Base-by-base conservation (phyloP, 208 protist genomes). In the Phytomonas sp. region DNA sequence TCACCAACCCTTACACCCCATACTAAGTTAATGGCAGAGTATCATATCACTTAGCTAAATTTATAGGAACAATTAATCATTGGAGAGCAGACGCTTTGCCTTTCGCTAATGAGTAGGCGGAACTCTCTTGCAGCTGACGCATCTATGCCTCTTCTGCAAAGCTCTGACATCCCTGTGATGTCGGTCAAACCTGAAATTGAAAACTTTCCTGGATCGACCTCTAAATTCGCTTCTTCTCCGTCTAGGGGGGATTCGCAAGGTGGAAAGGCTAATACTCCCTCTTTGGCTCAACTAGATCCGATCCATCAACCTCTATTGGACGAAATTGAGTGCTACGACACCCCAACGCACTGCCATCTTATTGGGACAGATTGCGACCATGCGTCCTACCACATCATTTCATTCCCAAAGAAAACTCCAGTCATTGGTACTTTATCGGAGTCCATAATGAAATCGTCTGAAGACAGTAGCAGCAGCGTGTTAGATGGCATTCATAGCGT, bases 291-390 rank as follows among this genome's bases (percentile, higher is more conserved):
- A 51, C 40, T 51, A 51, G 40, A 51, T 15, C 9, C 20, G 2
- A 51, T 51, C 20, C 40, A 51, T 17, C 40, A 51, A 15, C 40
- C 40, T 15, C 63, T 80, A 13, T 63, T 89, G 17, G 81, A 91
- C 28, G 65, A 62, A 51, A 80, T 93, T 34, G 65, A 69, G 30
- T 76, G 79, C 30, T 89, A 80, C 74, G 79, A 91, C 62, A 85
- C 77, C 0, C 73, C 81, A 11, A 79, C 78, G 17, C 76, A 82
- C 53, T 85, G 79, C 46, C 83, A 89, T 64, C 60, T 87, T 53
- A 74, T 93, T 33, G 84, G 78, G 4, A 87, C 84, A 0, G 74
- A 88, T 63, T 73, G 62, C 51, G 43, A 67, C 30, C 66, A 68
- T 33, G 65, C 65, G 28, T 63, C 72, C 64, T 81, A 72, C 53